phyloP scores from a whole-genome alignment of 768 basidiomycete species.

The Coprinellus micaceus region DNA sequence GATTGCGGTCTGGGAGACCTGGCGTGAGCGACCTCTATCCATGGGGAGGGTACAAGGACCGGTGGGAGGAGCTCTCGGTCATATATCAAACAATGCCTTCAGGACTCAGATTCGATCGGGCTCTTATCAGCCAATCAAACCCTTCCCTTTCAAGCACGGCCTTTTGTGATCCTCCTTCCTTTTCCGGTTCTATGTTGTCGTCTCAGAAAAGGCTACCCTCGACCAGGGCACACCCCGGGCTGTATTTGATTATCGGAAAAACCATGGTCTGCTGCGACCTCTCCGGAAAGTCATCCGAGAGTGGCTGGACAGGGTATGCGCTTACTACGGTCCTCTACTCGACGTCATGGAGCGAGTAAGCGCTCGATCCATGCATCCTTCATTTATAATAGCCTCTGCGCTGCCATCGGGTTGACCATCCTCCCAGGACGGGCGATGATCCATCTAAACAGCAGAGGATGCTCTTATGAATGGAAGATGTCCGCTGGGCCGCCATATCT shows the following conservation, averaged over 20 bases:
- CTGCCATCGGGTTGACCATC: too few species aligned
- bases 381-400: too few species aligned
- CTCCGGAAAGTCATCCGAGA: not conserved
- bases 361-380: too few species aligned
- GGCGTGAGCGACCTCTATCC: slow-evolving; percentile 27
- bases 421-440: too few species aligned
- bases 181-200: not conserved
- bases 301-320: too few species aligned
- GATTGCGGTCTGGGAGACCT: slow-evolving; percentile 38
- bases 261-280: not conserved
- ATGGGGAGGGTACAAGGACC: slow-evolving; percentile 6
- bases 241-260: not conserved
- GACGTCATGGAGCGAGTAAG: too few species aligned
- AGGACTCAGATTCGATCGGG: slow-evolving; percentile 5
- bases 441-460: too few species aligned
- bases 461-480: too few species aligned
- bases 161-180: not conserved
- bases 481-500: too few species aligned
- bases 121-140: slow-evolving; percentile 6
- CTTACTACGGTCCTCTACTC: too few species aligned
- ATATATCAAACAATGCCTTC: slow-evolving; percentile 12
- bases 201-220: not conserved
- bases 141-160: too few species aligned
- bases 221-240: not conserved
- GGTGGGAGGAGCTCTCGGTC: slow-evolving; percentile 13